Conservation (phyloP, 768 basidiomycete species). For the Xerocomus spinulosus region DNA sequence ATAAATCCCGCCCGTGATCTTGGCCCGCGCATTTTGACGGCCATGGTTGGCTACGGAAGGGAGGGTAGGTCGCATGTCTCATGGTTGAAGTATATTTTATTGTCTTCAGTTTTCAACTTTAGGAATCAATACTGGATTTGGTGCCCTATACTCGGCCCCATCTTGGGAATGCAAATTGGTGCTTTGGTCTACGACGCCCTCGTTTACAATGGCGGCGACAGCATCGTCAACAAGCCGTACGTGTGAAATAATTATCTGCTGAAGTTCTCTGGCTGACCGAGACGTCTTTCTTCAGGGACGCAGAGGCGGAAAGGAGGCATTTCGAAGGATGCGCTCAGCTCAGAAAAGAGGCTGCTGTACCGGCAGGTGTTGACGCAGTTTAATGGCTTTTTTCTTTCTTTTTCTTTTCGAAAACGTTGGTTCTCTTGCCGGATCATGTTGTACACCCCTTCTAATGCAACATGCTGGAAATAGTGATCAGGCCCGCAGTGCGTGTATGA, state of each 20-base stretch:
- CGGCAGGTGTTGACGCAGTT: slow-evolving; percentile 2
- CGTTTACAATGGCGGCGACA: slow-evolving; percentile 54
- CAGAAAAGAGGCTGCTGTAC: neutral
- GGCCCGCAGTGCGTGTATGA: too few relatives aligned
- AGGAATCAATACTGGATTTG: slow-evolving; percentile 70
- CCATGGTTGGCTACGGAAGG: slow-evolving; percentile 68
- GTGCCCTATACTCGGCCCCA: slow-evolving; percentile 57
- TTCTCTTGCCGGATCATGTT: neutral
- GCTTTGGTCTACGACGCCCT: slow-evolving; percentile 55
- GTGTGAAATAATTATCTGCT: neutral
- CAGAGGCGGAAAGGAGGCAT: slow-evolving; percentile 14
- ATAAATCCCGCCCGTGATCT: slow-evolving; percentile 72
- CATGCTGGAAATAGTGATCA: too few relatives aligned
- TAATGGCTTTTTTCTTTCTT: neutral
- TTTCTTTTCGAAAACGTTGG: neutral
- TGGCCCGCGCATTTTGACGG: slow-evolving; percentile 62
- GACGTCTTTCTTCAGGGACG: slow-evolving; percentile 6
- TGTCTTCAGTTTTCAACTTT: slow-evolving; percentile 21
- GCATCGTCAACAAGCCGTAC: slow-evolving; percentile 51
- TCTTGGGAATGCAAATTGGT: slow-evolving; percentile 54
- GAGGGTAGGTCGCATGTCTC: slow-evolving; percentile 35
- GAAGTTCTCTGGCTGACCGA: neutral
- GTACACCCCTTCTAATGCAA: neutral
- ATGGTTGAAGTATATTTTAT: neutral
- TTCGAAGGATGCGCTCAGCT: slow-evolving; percentile 7